These are phyloP conservation scores for Chaetoscypha palmicola DNA, from an alignment of 2,329 filamentous ascomycete genomes.

Conservation along the genomic window DNA sequence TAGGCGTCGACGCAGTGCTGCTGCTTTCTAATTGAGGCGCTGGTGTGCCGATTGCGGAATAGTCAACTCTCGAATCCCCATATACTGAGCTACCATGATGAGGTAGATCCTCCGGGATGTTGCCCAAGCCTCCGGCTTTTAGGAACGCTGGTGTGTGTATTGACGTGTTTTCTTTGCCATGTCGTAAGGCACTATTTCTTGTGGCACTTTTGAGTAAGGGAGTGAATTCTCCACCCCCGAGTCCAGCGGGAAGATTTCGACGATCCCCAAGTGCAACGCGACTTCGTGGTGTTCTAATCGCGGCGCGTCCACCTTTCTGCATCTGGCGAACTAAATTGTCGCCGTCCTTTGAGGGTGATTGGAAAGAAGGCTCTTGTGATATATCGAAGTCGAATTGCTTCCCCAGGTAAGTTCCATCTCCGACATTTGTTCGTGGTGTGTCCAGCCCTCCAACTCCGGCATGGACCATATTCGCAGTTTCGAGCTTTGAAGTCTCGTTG, in stretches of 20 bases:
- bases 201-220: slow-evolving; percentile 81
- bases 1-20: slow-evolving; percentile 76
- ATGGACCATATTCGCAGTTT: slow-evolving; percentile 49
- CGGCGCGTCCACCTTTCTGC: slow-evolving; percentile 54
- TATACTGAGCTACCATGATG: slow-evolving; percentile 66
- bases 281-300: slow-evolving; percentile 59
- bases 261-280: slow-evolving; percentile 65
- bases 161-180: slow-evolving; percentile 52
- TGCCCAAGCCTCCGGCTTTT: slow-evolving; percentile 50
- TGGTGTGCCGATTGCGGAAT: slow-evolving; percentile 62
- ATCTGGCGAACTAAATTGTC: slow-evolving; percentile 71
- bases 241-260: slow-evolving; percentile 57
- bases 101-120: slow-evolving; percentile 65
- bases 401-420: slow-evolving; percentile 74
- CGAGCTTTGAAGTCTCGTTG: slow-evolving; percentile 17
- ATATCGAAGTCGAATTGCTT: slow-evolving; percentile 66
- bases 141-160: slow-evolving; percentile 63
- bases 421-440: slow-evolving; percentile 78
- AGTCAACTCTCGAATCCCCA: slow-evolving; percentile 55
- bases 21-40: slow-evolving; percentile 70
- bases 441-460: slow-evolving; percentile 63
- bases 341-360: slow-evolving; percentile 67
- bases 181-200: slow-evolving; percentile 61
- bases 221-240: slow-evolving; percentile 77
- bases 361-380: slow-evolving; percentile 81